Conservation (phyloP, 2,329 filamentous ascomycete genomes). For the Purpureocillium lavendulum region DNA sequence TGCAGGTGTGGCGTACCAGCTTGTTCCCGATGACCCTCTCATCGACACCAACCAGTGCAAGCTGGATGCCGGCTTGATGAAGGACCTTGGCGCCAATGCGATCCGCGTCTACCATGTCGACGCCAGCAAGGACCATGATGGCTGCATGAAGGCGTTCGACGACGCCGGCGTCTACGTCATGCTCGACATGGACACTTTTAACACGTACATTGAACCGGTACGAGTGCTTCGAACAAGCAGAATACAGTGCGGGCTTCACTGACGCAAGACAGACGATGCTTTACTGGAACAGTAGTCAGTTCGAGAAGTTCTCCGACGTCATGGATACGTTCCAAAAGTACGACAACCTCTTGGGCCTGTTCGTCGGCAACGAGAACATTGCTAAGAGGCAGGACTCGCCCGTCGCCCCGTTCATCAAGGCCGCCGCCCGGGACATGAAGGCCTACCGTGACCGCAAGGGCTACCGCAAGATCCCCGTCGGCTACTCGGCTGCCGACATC, state of each 20-base stretch:
- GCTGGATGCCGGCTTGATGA: constrained; percentile 69
- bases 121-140: constrained; percentile 58
- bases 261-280: constrained; percentile 38
- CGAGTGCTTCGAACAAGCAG: constrained; percentile 11
- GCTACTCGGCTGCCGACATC: constrained; percentile 84
- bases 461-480: constrained; percentile 75
- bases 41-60: constrained; percentile 67
- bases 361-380: constrained; percentile 84
- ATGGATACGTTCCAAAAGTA: constrained; percentile 72
- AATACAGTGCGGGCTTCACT: too few species aligned
- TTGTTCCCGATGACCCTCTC: constrained; percentile 61
- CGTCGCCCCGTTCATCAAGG: constrained; percentile 76
- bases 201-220: constrained; percentile 58
- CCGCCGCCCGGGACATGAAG: constrained; percentile 74
- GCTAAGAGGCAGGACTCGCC: constrained; percentile 48
- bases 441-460: constrained; percentile 66
- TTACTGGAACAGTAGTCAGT: constrained; percentile 66
- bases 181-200: constrained; percentile 72
- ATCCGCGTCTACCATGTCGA: constrained; percentile 89
- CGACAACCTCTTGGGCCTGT: constrained; percentile 75
- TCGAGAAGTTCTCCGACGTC: constrained; percentile 58
- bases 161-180: constrained; percentile 78
- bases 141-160: constrained; percentile 73
- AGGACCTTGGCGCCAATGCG: constrained; percentile 70
- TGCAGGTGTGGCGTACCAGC: constrained; percentile 65